phyloP scores from a whole-genome alignment of 2,329 filamentous ascomycete genomes.

The Dactylellina parvicollis region DNA sequence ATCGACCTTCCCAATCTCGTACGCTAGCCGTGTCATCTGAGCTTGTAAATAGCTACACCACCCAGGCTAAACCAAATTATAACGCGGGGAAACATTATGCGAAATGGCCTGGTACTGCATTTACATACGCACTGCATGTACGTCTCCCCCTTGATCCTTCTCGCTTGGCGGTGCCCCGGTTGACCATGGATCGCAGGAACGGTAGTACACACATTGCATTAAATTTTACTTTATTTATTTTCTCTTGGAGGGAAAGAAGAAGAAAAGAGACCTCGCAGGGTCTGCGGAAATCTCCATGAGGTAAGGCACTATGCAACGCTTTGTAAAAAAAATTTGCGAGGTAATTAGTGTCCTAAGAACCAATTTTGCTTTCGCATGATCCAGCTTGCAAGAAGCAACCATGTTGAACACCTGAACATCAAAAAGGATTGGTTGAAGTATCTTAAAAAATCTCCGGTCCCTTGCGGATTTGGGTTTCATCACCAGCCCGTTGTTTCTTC shows the following conservation, averaged over 20 bases:
- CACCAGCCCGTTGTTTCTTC: not conserved
- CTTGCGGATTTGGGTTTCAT: constrained; percentile 1
- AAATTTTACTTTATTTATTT: too few species aligned
- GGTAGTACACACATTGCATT: constrained; percentile 20
- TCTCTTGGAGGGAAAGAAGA: not conserved
- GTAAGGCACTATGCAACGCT: not conserved
- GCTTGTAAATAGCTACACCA: constrained; percentile 6
- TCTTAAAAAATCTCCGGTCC: constrained; percentile 18
- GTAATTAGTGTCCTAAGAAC: too few species aligned
- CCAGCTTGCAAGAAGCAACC: constrained; percentile 21
- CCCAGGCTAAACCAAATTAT: not conserved
- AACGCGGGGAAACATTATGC: constrained; percentile 30
- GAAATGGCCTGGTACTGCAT: constrained; percentile 4
- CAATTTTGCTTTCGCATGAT: constrained; percentile 13
- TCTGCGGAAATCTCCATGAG: constrained; percentile 12
- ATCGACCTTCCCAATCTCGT: constrained; percentile 45
- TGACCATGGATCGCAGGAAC: constrained; percentile 17
- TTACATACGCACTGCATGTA: constrained; percentile 24
- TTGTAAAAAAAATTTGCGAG: too few species aligned
- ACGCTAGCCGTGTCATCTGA: constrained; percentile 28
- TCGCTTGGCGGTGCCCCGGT: constrained; percentile 9
- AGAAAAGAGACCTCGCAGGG: not conserved
- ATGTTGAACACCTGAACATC: constrained; percentile 1
- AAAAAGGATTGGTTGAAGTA: not conserved
- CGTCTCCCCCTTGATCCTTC: constrained; percentile 17